Conservation (phyloP, 2,329 filamentous ascomycete genomes). For the Paraphoma chrysanthemicola region DNA sequence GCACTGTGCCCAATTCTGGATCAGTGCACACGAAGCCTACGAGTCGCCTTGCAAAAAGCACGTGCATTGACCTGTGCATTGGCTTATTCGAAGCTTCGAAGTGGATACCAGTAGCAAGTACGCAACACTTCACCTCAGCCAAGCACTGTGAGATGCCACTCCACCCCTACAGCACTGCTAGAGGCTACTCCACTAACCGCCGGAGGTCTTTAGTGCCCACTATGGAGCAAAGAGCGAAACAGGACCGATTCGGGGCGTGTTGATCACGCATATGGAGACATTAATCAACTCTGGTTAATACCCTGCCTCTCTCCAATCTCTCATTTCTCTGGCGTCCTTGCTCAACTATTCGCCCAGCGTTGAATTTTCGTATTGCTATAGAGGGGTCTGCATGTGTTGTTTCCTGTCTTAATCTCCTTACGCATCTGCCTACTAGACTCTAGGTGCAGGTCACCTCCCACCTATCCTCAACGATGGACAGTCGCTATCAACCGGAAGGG, state of each 20-base stretch:
- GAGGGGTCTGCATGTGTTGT: slow-evolving; percentile 18
- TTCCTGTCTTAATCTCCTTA: slow-evolving; percentile 18
- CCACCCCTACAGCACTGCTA: slow-evolving; percentile 27
- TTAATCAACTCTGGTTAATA: slow-evolving; percentile 30
- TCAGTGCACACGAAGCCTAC: slow-evolving; percentile 25
- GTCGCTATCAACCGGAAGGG: slow-evolving; percentile 35
- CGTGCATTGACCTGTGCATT: slow-evolving; percentile 26
- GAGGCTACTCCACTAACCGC: slow-evolving; percentile 32
- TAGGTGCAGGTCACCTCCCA: slow-evolving; percentile 43
- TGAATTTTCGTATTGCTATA: slow-evolving; percentile 20
- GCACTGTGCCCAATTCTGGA: slow-evolving; percentile 15
- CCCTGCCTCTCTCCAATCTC: slow-evolving; percentile 25
- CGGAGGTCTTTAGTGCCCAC: slow-evolving; percentile 24
- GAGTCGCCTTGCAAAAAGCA: slow-evolving; percentile 25
- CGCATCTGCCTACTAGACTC: slow-evolving; percentile 24
- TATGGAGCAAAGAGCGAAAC: slow-evolving; percentile 42
- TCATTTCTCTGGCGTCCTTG: slow-evolving; percentile 14
- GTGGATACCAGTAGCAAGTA: slow-evolving; percentile 40
- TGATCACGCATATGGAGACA: slow-evolving; percentile 23
- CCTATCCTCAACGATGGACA: slow-evolving; percentile 34
- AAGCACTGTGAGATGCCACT: slow-evolving; percentile 34
- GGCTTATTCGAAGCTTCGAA: slow-evolving; percentile 36
- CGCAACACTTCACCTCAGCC: slow-evolving; percentile 41
- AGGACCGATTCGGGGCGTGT: slow-evolving; percentile 20
- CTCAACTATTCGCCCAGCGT: slow-evolving; percentile 31